These are phyloP conservation scores for Parachaetomium inaequale DNA, from an alignment of 495 filamentous ascomycete species.

Conservation along the genomic window DNA sequence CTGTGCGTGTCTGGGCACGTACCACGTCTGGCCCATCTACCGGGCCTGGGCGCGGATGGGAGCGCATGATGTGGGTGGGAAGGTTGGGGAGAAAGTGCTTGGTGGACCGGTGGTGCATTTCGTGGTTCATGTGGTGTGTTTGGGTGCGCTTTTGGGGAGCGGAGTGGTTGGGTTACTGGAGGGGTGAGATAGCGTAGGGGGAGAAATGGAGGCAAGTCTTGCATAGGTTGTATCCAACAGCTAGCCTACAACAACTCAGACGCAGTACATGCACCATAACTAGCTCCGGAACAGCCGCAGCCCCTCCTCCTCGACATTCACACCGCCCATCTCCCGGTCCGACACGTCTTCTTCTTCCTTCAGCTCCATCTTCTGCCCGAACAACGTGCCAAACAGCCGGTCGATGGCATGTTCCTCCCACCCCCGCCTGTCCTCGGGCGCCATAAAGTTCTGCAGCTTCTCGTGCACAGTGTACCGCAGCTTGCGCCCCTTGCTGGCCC, in stretches of 20 bases:
- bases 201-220: too few species aligned
- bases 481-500: conserved; percentile 92
- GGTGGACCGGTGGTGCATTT: conserved; percentile 34
- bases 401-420: conserved; percentile 79
- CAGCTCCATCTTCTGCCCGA: conserved; percentile 73
- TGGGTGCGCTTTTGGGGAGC: conserved; percentile 20
- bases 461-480: conserved; percentile 91
- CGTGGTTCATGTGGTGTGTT: conserved; percentile 25
- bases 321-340: conserved; percentile 55
- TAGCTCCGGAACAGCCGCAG: conserved; percentile 69
- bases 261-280: not conserved
- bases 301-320: conserved; percentile 59
- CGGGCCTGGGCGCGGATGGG: conserved; percentile 30
- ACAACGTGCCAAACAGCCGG: conserved; percentile 82
- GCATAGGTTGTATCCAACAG: not conserved
- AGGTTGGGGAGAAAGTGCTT: conserved; percentile 15
- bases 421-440: conserved; percentile 70
- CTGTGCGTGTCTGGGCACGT: conserved; percentile 33
- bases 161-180: conserved; percentile 4
- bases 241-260: not conserved
- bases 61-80: not conserved
- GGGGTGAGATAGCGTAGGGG: not conserved
- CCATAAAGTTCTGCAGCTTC: conserved; percentile 98
- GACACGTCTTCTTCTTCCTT: conserved; percentile 51
- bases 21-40: conserved; percentile 40